Base-by-base conservation (phyloP, 2,329 filamentous ascomycete species). In the Penicillium hesseltinei region DNA sequence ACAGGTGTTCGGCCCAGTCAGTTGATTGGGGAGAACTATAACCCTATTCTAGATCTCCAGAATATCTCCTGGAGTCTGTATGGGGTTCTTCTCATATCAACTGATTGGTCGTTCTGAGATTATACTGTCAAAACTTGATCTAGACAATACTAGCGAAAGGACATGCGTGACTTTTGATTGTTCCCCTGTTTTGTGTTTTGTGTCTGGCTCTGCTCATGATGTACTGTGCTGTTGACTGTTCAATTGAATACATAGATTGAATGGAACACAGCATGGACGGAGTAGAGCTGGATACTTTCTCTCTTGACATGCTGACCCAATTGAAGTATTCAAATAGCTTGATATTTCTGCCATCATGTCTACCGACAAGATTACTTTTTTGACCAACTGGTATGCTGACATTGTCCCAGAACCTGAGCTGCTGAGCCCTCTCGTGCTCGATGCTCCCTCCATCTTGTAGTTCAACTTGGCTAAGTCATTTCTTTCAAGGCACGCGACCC, bases 61-160 rank as follows among this genome's bases (percentile, higher is more conserved):
- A 1, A 19, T 19, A 7, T 27, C 4, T 29, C 1, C 27, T 19
- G 23, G 33, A 23, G 1, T n/a, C 8, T 27, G 9, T 2, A 42
- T 17, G 1, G 49, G 49, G n/a, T 29, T 29, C 42, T 29, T 45
- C 29, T 66, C 63, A 68, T 66, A 66, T 69, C 70, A 73, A 72
- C 31, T 48, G 53, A 40, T 55, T 60, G 66, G 63, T 71, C 69
- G 80, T 79, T 87, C 86, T 89, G 86, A 89, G 86, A 89, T 83
- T 78, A 88, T 87, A 89, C 87, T 87, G 86, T 82, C 78, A 79
- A 82, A 90, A 91, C 88, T 90, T 90, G 88, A 90, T 89, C 87
- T 89, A 86, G 85, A 87, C 88, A 89, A 90, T 89, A 82, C 87
- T 87, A 89, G 88, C 88, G 88, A 87, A 90, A 90, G 88, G 85